Percentiles rank a stretch among this genome's conserved stretches.
These are phyloP conservation scores for Coelastrella sp. DNA, from an alignment of 139 green algal species.

Conservation along the genomic window DNA sequence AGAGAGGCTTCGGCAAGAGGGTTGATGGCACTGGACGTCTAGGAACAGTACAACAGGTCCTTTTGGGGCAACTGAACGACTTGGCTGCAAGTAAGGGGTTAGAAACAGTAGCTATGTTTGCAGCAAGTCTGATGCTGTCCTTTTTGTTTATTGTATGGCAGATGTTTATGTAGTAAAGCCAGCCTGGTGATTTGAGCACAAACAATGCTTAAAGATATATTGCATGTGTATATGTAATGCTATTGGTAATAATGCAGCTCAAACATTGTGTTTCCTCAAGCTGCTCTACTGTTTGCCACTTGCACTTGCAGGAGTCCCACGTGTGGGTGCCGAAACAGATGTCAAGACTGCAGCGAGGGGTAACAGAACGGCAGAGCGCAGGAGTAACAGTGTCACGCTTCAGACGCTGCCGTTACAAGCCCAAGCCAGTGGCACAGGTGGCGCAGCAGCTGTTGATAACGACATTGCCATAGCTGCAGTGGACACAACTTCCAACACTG, in stretches of 20 bases:
- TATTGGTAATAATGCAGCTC: too few relatives aligned
- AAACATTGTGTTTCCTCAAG: background rate
- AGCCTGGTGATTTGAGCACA: too few relatives aligned
- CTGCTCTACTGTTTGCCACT: background rate
- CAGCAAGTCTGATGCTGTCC: too few relatives aligned
- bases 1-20: background rate
- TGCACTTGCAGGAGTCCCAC: background rate
- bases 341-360: background rate
- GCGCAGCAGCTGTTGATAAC: constrained; percentile 4
- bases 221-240: too few relatives aligned
- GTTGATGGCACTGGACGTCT: background rate
- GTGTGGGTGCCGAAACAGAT: background rate
- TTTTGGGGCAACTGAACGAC: background rate
- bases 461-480: background rate
- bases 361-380: background rate
- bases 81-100: background rate
- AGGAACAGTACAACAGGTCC: background rate
- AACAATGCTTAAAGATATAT: too few relatives aligned
- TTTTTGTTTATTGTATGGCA: too few relatives aligned
- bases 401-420: background rate
- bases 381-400: background rate
- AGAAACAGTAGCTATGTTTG: too few relatives aligned
- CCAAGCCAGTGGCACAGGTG: background rate
- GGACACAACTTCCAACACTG: background rate
- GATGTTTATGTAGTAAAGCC: too few relatives aligned